phyloP scores from a whole-genome alignment of 257 asterid species.

The Nicotiana noctiflora region DNA sequence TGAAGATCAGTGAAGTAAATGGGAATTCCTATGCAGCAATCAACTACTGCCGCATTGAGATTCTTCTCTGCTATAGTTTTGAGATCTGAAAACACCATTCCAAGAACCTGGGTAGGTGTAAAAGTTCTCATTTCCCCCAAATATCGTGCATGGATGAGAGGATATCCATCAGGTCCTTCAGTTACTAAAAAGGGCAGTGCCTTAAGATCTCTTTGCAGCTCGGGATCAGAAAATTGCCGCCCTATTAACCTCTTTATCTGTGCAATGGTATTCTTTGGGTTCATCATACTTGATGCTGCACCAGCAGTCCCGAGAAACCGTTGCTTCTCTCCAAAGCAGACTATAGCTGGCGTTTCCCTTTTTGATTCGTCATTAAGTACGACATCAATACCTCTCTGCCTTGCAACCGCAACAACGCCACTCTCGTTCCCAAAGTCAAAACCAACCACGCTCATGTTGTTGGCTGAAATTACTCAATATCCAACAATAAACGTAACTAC shows the following conservation, averaged over 20 bases:
- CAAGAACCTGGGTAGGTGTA: conserved; percentile 86
- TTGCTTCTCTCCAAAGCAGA: conserved; percentile 93
- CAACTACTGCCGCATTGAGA: conserved; percentile 82
- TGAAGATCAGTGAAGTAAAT: conserved; percentile 91
- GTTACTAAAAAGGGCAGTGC: conserved; percentile 62
- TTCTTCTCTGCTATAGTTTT: conserved; percentile 83
- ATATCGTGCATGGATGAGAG: conserved; percentile 68
- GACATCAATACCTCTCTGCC: conserved; percentile 95
- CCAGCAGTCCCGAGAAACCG: conserved; percentile 97
- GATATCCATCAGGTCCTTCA: conserved; percentile 93
- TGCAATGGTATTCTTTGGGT: conserved; percentile 84
- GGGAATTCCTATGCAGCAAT: conserved; percentile 94
- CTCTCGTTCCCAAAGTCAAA: conserved; percentile 95
- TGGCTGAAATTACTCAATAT: background rate
- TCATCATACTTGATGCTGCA: conserved; percentile 94
- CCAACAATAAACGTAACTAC: conserved; percentile 9
- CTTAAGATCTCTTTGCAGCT: conserved; percentile 72
- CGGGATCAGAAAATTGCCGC: conserved; percentile 79
- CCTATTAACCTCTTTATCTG: conserved; percentile 87
- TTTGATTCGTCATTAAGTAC: conserved; percentile 93
- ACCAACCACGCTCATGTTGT: conserved; percentile 93
- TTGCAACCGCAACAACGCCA: conserved; percentile 89
- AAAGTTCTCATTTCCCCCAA: conserved; percentile 72
- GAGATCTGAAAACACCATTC: conserved; percentile 77
- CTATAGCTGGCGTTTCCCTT: conserved; percentile 88